Conservation (phyloP, 768 basidiomycete genomes). For the Nidularia pulvinata region DNA sequence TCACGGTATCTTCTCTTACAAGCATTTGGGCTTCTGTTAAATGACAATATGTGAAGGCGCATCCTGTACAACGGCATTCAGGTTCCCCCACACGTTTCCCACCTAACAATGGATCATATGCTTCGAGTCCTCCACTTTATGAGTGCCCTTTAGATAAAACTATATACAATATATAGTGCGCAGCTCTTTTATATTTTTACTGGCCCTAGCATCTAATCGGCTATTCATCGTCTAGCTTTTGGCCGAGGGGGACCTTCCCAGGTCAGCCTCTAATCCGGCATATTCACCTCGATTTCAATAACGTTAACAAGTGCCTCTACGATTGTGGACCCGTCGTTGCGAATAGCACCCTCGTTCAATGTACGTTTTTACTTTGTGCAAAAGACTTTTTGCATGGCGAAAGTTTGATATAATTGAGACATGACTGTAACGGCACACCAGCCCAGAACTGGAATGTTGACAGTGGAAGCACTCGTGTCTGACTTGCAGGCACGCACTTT, state of each 20-base stretch:
- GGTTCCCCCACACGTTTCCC: slow-evolving; percentile 22
- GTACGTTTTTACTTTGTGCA: slow-evolving; percentile 7
- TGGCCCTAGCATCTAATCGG: not conserved
- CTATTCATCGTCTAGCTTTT: slow-evolving; percentile 1
- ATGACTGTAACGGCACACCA: slow-evolving; percentile 27
- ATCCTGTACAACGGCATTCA: slow-evolving; percentile 20
- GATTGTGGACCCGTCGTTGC: slow-evolving; percentile 16
- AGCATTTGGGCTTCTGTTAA: slow-evolving; percentile 17
- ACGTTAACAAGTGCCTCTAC: slow-evolving; percentile 21
- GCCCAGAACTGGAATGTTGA: slow-evolving; percentile 29
- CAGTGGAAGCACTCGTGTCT: slow-evolving; percentile 21
- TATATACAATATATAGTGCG: slow-evolving; percentile 14
- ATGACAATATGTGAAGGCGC: slow-evolving; percentile 14
- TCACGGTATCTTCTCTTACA: slow-evolving; percentile 6
- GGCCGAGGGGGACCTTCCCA: slow-evolving; percentile 17
- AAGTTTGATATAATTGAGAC: slow-evolving; percentile 11
- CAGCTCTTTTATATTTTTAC: not conserved
- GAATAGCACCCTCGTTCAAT: slow-evolving; percentile 25
- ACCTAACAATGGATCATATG: slow-evolving; percentile 2
- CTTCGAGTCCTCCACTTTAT: slow-evolving; percentile 13
- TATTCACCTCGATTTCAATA: slow-evolving; percentile 13
- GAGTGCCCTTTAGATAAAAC: slow-evolving; percentile 12
- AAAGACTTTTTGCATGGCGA: not conserved
- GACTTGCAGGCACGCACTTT: slow-evolving; percentile 19
- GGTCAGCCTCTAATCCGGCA: slow-evolving; percentile 1